Conservation (phyloP, 495 filamentous ascomycete genomes). For the Aspergillus mulundensis region DNA sequence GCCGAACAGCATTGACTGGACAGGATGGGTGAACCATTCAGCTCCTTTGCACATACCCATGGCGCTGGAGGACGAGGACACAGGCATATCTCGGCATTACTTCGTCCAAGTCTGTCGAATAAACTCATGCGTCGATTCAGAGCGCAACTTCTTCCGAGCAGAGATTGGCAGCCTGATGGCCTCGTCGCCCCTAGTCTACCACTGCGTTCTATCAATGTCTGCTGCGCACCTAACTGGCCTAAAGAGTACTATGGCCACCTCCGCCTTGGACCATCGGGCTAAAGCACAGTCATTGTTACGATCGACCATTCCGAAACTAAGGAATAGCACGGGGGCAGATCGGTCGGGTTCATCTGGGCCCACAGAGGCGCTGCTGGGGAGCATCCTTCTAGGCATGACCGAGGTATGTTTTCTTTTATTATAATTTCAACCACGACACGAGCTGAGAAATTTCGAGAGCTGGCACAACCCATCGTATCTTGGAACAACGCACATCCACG, state of each 20-base stretch:
- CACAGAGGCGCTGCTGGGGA: neutral
- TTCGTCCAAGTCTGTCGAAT: neutral
- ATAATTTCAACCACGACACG: neutral
- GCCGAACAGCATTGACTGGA: too few relatives aligned
- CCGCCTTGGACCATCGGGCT: too few relatives aligned
- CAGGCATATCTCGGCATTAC: neutral
- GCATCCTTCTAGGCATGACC: slow-evolving; percentile 1
- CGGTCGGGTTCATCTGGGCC: neutral
- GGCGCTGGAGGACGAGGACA: neutral
- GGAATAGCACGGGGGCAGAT: too few relatives aligned
- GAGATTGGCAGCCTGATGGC: neutral
- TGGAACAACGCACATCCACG: neutral
- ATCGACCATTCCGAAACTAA: too few relatives aligned
- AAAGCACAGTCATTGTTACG: too few relatives aligned
- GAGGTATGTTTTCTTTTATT: neutral
- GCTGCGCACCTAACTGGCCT: neutral
- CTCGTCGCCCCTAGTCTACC: neutral
- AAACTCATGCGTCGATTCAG: slow-evolving; percentile 2
- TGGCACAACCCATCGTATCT: slow-evolving; percentile 1
- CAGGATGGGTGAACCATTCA: too few relatives aligned
- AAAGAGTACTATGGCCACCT: too few relatives aligned
- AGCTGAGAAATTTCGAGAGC: neutral
- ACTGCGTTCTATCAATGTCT: neutral
- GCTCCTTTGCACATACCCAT: too few relatives aligned
- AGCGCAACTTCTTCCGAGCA: neutral